Evolutionary conservation across 1,139 yeast species (phyloP).

Genomic region (Candida glucosophila): DNA sequence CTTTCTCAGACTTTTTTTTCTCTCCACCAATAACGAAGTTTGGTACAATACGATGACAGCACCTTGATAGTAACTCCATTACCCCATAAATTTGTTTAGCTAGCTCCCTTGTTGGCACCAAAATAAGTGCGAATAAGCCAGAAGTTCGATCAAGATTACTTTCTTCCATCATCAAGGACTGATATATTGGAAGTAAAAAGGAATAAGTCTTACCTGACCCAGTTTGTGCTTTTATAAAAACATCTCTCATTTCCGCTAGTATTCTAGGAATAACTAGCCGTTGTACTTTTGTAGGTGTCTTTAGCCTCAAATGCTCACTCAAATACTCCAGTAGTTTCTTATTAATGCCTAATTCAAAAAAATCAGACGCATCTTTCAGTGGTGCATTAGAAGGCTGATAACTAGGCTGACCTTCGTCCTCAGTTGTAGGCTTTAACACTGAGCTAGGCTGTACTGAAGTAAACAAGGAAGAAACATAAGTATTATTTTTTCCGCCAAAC

Average conservation of each 20-base stretch:
- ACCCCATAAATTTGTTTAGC: constrained; percentile 89
- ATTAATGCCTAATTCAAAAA: constrained; percentile 63
- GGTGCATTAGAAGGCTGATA: constrained; percentile 80
- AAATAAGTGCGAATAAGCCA: constrained; percentile 79
- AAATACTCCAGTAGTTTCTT: constrained; percentile 48
- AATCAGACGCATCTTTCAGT: constrained; percentile 55
- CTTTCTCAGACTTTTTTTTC: constrained; percentile 87
- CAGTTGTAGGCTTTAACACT: constrained; percentile 17
- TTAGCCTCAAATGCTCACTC: constrained; percentile 47
- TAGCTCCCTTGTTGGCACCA: constrained; percentile 90
- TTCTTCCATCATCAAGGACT: constrained; percentile 49
- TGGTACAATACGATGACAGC: constrained; percentile 80
- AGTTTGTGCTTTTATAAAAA: constrained; percentile 88
- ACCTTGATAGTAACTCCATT: constrained; percentile 56
- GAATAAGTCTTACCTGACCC: constrained; percentile 94
- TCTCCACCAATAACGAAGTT: constrained; percentile 95
- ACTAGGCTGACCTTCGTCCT: constrained; percentile 10
- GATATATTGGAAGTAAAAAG: constrained; percentile 75
- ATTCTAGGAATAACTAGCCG: constrained; percentile 72
- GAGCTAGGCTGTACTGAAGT: constrained; percentile 52
- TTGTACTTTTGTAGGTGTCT: constrained; percentile 81
- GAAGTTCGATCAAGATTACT: constrained; percentile 54
- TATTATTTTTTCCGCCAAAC: constrained; percentile 41
- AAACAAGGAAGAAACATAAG: constrained; percentile 79
- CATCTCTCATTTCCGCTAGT: constrained; percentile 46